Percentiles rank a stretch among this genome's conserved stretches.
phyloP scores from a whole-genome alignment of 1,284 basidiomycete species.

The Ceratobasidium papillatum region DNA sequence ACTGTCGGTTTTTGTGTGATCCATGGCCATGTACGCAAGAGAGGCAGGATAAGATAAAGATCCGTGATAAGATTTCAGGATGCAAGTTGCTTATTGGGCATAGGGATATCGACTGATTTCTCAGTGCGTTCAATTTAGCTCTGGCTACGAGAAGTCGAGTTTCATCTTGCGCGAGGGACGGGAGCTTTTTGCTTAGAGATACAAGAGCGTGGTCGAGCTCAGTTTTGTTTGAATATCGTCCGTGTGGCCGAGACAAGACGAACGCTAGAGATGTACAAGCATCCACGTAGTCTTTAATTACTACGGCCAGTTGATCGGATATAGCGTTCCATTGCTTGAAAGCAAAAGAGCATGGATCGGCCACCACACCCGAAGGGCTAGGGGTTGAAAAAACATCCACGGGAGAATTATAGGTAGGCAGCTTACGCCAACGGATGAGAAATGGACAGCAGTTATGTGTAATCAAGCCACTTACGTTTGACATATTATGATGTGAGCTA shows the following conservation, averaged over 20 bases:
- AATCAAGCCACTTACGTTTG: neutral
- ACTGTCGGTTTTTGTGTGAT: neutral
- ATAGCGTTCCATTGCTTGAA: neutral
- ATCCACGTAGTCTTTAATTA: conserved; percentile 12
- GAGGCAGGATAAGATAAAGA: conserved; percentile 9
- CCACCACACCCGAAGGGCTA: neutral
- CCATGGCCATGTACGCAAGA: neutral
- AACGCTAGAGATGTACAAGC: conserved; percentile 1
- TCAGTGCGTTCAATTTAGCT: neutral
- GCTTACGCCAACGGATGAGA: neutral
- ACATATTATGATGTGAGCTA: neutral
- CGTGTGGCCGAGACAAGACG: neutral
- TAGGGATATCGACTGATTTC: neutral
- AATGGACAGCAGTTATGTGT: neutral
- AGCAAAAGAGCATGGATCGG: neutral
- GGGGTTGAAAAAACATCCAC: neutral
- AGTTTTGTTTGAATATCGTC: neutral
- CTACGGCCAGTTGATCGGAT: neutral
- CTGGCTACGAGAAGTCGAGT: neutral
- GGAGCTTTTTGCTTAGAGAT: neutral
- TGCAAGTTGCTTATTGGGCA: conserved; percentile 2
- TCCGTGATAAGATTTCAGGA: neutral
- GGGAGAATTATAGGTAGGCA: neutral
- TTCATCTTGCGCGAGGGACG: neutral
- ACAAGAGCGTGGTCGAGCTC: neutral